Percentiles rank a stretch among this genome's conserved stretches.
These are phyloP conservation scores for Platismatia glauca DNA, from an alignment of 495 filamentous ascomycete species.

Conservation along the genomic window DNA sequence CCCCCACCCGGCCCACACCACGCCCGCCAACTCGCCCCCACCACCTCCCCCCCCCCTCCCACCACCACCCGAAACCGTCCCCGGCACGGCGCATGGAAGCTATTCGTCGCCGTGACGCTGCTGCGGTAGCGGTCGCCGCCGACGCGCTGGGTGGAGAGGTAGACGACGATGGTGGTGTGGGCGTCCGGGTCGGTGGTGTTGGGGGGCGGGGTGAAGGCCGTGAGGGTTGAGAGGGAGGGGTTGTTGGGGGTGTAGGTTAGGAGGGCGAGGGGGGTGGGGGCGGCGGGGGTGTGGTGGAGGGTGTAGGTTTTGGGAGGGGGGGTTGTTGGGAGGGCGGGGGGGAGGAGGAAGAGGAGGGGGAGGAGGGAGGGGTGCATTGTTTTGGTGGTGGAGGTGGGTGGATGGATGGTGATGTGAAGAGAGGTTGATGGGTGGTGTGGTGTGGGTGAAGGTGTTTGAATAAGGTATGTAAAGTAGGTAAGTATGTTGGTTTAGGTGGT, in stretches of 20 bases:
- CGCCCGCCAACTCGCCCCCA: constrained; percentile 3
- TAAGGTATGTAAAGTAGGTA: too few relatives aligned
- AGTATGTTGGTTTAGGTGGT: too few relatives aligned
- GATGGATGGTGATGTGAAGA: too few relatives aligned
- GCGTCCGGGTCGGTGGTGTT: constrained; percentile 8
- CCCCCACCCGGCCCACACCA: neutral
- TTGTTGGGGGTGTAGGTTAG: constrained; percentile 25
- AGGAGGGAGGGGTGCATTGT: too few relatives aligned
- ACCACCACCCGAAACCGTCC: constrained; percentile 15
- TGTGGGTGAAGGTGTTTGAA: too few relatives aligned
- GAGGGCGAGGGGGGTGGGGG: neutral
- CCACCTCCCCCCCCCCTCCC: neutral
- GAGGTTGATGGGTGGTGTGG: too few relatives aligned
- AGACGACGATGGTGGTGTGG: neutral
- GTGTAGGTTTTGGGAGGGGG: neutral
- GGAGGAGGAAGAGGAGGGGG: constrained; percentile 1
- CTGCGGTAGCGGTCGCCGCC: neutral
- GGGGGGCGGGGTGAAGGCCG: constrained; percentile 9
- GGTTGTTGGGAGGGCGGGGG: constrained; percentile 12
- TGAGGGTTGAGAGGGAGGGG: constrained; percentile 11
- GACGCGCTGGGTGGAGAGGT: neutral
- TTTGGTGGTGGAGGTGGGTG: too few relatives aligned
- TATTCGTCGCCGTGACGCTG: constrained; percentile 7
- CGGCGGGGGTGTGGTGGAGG: constrained; percentile 8
- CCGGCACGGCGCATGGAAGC: constrained; percentile 14